Evolutionary conservation across 768 basidiomycete genomes (phyloP).

Genomic region (Leccinum variicolor): DNA sequence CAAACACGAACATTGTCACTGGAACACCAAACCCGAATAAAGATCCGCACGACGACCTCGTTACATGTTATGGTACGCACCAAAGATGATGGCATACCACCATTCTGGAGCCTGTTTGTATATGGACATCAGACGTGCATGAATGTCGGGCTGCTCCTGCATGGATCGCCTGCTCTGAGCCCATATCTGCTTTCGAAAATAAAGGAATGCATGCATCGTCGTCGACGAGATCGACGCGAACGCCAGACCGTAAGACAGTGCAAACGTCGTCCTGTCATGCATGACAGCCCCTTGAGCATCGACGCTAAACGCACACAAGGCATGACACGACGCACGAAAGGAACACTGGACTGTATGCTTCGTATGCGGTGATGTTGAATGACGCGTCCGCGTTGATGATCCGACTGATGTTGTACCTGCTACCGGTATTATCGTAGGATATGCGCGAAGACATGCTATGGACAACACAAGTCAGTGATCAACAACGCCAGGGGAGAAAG

Average conservation of each 20-base stretch:
- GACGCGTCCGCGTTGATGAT: slow-evolving; percentile 54
- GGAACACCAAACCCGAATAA: background rate
- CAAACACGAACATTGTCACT: slow-evolving; percentile 55
- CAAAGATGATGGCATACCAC: slow-evolving; percentile 46
- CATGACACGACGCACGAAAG: slow-evolving; percentile 36
- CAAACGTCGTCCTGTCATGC: slow-evolving; percentile 51
- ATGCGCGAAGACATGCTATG: slow-evolving; percentile 54
- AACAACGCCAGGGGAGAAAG: background rate
- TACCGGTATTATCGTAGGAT: slow-evolving; percentile 66
- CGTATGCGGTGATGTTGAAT: slow-evolving; percentile 54
- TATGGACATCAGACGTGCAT: slow-evolving; percentile 53
- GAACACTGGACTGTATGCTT: slow-evolving; percentile 59
- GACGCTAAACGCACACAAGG: background rate
- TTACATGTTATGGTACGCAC: slow-evolving; percentile 7
- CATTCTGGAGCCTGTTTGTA: slow-evolving; percentile 60
- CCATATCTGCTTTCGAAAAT: slow-evolving; percentile 79
- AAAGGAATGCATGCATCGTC: slow-evolving; percentile 67
- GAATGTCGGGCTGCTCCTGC: slow-evolving; percentile 75
- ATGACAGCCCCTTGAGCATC: background rate
- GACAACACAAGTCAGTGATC: background rate
- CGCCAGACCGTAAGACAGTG: slow-evolving; percentile 76
- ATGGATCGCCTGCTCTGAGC: slow-evolving; percentile 65
- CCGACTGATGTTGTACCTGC: slow-evolving; percentile 50
- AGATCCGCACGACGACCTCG: background rate
- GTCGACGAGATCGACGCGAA: slow-evolving; percentile 81